Percentiles rank a stretch among this genome's conserved stretches.
Evolutionary conservation across 345 rosid species (phyloP).

Genomic region (Microthlaspi erraticum): DNA sequence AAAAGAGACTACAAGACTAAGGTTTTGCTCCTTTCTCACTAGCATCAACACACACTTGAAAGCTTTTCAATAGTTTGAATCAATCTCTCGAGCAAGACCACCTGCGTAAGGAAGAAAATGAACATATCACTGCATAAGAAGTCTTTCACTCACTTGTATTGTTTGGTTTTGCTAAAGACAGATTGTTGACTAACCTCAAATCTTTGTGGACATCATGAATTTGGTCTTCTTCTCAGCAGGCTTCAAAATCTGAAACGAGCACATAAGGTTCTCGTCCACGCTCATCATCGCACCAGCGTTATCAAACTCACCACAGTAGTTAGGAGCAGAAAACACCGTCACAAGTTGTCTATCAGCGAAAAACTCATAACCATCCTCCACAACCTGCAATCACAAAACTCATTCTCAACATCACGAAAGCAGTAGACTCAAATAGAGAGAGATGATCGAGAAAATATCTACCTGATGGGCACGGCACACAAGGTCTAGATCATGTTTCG

Average conservation of each 20-base stretch:
- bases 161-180: conserved; percentile 15
- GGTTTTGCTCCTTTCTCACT: conserved; percentile 34
- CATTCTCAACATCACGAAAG: conserved; percentile 19
- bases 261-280: conserved; percentile 82
- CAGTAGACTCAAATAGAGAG: conserved; percentile 6
- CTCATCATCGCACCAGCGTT: conserved; percentile 99
- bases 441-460: conserved; percentile 6
- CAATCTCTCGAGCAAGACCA: conserved; percentile 14
- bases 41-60: conserved; percentile 40
- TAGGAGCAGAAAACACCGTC: conserved; percentile 93
- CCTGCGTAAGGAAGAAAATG: conserved; percentile 19
- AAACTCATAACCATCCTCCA: conserved; percentile 98
- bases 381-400: conserved; percentile 59
- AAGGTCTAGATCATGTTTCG: conserved; percentile 83
- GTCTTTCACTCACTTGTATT: conserved; percentile 10
- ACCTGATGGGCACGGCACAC: conserved; percentile 99
- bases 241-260: conserved; percentile 96
- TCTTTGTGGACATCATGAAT: conserved; percentile 67
- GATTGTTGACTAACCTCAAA: conserved; percentile 46
- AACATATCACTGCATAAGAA: not conserved
- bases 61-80: conserved; percentile 24
- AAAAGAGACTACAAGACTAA: conserved; percentile 29
- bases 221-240: conserved; percentile 88
- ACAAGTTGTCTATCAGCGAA: conserved; percentile 94
- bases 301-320: conserved; percentile 96